Percentiles rank a stretch among this genome's conserved stretches.
Evolutionary conservation across 2,329 filamentous ascomycete genomes (phyloP).

Genomic region (Paramyrothecium roridum): DNA sequence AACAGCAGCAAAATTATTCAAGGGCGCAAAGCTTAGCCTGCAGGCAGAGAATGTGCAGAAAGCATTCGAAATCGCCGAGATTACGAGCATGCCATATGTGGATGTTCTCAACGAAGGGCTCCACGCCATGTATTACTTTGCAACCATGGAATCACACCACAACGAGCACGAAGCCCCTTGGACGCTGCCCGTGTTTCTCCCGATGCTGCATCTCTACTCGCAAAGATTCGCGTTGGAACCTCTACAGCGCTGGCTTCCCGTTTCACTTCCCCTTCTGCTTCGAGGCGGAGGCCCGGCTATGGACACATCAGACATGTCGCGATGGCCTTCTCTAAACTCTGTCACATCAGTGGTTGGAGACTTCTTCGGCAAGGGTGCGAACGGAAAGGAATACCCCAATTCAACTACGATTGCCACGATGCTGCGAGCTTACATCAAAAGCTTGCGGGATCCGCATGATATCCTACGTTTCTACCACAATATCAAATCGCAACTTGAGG

Average conservation of each 20-base stretch:
- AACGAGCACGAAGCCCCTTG: conserved; percentile 24
- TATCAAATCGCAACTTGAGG: conserved; percentile 40
- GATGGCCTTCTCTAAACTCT: conserved; percentile 25
- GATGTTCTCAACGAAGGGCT: conserved; percentile 37
- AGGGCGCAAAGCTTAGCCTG: conserved; percentile 60
- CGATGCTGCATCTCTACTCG: conserved; percentile 47
- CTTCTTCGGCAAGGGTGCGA: conserved; percentile 21
- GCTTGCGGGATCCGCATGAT: conserved; percentile 32
- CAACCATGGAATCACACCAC: conserved; percentile 33
- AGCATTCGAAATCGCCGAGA: conserved; percentile 34
- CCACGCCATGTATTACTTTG: conserved; percentile 45
- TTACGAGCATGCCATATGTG: conserved; percentile 42
- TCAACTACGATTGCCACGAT: conserved; percentile 41
- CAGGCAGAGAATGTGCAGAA: conserved; percentile 49
- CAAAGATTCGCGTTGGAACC: conserved; percentile 45
- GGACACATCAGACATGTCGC: conserved; percentile 17
- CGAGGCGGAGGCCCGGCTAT: conserved; percentile 12
- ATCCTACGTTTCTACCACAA: conserved; percentile 43
- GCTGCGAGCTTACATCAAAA: conserved; percentile 43
- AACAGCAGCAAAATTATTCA: conserved; percentile 68
- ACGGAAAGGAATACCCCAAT: conserved; percentile 29
- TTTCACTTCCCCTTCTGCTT: conserved; percentile 27
- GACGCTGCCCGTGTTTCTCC: conserved; percentile 35
- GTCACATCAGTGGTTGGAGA: conserved; percentile 29
- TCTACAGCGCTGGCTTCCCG: conserved; percentile 37